These are phyloP conservation scores for Claviceps sp. DNA, from an alignment of 2,329 filamentous ascomycete genomes.

Conservation along the genomic window DNA sequence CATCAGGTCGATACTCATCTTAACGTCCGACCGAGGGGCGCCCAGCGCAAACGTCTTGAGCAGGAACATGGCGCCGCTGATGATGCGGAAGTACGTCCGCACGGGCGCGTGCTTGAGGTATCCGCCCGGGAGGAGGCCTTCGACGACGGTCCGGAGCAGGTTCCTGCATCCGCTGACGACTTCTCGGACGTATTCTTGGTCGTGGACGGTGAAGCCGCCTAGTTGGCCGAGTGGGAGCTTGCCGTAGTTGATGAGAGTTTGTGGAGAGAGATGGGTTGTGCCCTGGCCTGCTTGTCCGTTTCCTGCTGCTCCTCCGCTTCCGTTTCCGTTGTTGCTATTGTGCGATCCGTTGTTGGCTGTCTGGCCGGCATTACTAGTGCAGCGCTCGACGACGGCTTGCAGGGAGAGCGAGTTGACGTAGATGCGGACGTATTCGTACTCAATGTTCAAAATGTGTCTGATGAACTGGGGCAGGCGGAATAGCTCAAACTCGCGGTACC, in stretches of 20 bases:
- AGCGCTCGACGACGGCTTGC: constrained; percentile 89
- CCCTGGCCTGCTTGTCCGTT: constrained; percentile 15
- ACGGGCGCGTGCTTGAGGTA: constrained; percentile 76
- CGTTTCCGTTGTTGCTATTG: constrained; percentile 1
- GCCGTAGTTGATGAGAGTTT: constrained; percentile 51
- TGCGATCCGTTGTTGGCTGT: constrained; percentile 22
- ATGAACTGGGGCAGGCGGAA: constrained; percentile 54
- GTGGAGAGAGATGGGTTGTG: constrained; percentile 36
- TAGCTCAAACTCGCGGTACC: constrained; percentile 73
- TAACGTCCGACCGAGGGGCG: constrained; percentile 64
- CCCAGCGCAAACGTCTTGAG: constrained; percentile 76
- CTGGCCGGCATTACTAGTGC: constrained; percentile 57
- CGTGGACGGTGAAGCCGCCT: constrained; percentile 49
- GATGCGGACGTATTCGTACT: constrained; percentile 89
- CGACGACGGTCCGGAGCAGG: constrained; percentile 63
- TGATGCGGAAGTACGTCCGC: constrained; percentile 75
- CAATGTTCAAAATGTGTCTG: constrained; percentile 72
- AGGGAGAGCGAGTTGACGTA: constrained; percentile 91
- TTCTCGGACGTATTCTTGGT: constrained; percentile 61
- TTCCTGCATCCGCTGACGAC: constrained; percentile 68
- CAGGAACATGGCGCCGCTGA: constrained; percentile 73
- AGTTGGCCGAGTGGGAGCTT: constrained; percentile 50
- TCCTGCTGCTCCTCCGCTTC: constrained; percentile 8
- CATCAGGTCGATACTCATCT: constrained; percentile 61
- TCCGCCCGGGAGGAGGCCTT: constrained; percentile 58